These are phyloP conservation scores for Neofusicoccum laricinum DNA, from an alignment of 2,329 filamentous ascomycete species.

Conservation along the genomic window DNA sequence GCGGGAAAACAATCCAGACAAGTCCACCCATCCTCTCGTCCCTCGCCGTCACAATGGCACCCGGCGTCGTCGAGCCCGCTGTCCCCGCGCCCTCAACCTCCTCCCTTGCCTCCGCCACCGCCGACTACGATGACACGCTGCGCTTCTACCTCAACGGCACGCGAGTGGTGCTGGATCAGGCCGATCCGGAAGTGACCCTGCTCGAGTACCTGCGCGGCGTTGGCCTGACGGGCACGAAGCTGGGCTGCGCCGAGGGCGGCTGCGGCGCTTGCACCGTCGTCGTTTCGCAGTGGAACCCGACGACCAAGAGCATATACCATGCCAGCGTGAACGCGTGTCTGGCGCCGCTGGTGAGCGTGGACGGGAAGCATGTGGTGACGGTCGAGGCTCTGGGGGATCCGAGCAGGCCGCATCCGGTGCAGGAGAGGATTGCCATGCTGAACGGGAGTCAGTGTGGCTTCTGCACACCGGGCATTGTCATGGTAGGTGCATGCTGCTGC, in stretches of 20 bases:
- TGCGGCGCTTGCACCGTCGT: constrained; percentile 94
- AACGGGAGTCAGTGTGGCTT: constrained; percentile 96
- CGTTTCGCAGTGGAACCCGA: constrained; percentile 88
- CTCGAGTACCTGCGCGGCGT: constrained; percentile 91
- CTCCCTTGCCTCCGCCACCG: constrained; percentile 63
- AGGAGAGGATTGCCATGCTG: constrained; percentile 85
- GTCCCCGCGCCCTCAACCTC: constrained; percentile 44
- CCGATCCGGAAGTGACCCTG: constrained; percentile 88
- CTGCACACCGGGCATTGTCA: constrained; percentile 96
- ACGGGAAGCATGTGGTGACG: constrained; percentile 97
- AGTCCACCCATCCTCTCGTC: background rate
- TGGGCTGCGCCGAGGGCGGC: constrained; percentile 94
- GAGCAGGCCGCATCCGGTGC: constrained; percentile 80
- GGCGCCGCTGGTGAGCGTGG: constrained; percentile 85
- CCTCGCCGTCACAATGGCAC: constrained; percentile 50
- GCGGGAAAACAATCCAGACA: background rate
- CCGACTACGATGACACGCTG: constrained; percentile 79
- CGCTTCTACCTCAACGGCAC: constrained; percentile 95
- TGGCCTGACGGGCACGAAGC: constrained; percentile 90
- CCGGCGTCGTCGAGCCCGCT: constrained; percentile 52
- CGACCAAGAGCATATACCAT: constrained; percentile 89
- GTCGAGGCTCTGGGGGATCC: constrained; percentile 93
- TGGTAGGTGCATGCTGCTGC: constrained; percentile 47
- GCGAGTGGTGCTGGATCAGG: constrained; percentile 76
- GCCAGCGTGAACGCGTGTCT: constrained; percentile 95